These are phyloP conservation scores for Phytopythium sindhum DNA, from an alignment of 352 stramenopile genomes.

Conservation along the genomic window DNA sequence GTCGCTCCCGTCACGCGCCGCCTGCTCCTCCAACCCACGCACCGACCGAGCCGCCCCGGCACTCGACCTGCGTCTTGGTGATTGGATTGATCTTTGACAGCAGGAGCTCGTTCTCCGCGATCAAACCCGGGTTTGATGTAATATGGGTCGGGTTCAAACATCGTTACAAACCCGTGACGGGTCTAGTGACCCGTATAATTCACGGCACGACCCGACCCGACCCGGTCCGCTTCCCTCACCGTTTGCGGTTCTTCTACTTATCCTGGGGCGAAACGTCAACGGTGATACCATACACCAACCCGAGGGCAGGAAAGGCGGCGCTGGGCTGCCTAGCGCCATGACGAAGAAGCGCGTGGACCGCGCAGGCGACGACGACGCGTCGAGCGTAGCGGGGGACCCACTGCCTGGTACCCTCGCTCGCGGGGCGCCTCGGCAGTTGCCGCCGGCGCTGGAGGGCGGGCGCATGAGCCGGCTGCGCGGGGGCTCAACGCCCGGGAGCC, in stretches of 20 bases:
- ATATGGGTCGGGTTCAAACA: background rate
- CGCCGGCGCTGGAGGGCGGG: background rate
- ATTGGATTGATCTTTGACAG: background rate
- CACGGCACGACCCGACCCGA: too few relatives aligned
- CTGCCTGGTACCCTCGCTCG: background rate
- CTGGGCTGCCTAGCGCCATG: slow-evolving; percentile 23
- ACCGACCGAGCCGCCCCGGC: too few relatives aligned
- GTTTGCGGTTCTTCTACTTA: background rate
- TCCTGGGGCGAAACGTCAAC: background rate
- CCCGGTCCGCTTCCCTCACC: background rate
- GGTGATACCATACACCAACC: too few relatives aligned
- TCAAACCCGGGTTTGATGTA: too few relatives aligned
- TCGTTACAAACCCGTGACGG: background rate
- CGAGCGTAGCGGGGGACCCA: background rate
- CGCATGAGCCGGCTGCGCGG: background rate
- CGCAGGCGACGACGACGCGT: slow-evolving; percentile 7
- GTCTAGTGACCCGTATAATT: too few relatives aligned
- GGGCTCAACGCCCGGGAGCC: slow-evolving; percentile 2
- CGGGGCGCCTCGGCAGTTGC: background rate
- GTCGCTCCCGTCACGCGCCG: background rate
- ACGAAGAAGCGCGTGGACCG: slow-evolving; percentile 38
- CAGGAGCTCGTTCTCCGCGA: too few relatives aligned
- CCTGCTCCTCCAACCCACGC: background rate
- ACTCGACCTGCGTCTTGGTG: background rate
- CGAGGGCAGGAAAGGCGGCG: background rate